Evolutionary conservation across 768 basidiomycete genomes (phyloP), one percentile per base, ranked within the genome.

Genomic region (Tylopilus sp.): DNA sequence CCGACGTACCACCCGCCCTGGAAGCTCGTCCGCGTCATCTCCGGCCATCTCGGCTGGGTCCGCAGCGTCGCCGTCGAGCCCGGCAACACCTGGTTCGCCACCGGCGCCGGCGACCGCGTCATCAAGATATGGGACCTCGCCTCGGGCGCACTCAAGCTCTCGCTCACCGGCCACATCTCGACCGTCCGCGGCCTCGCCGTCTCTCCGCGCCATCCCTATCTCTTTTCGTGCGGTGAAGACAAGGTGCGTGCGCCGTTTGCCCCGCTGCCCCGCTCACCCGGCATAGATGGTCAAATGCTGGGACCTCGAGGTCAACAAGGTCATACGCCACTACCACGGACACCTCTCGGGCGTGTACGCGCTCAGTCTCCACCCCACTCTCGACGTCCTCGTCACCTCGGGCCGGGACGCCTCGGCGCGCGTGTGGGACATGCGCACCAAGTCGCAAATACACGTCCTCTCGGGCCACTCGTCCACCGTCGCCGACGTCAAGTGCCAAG

Each of bases 81-180:
- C 11, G 97, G 94, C 11, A 99, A 99, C 75, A 74, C 95, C 66
- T 99, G 97, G 97, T 98, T 99, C 59, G 97, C 91, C 2, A 94
- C 94, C 0, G 97, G 97, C 54, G 97, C 97, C 0, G 97, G 97
- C 4, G 97, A 98, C 72, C 83, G 97, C 22, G 95, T 99, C 30
- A 89, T 99, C 67, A 98, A 99, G 76, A 93, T 99, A 11, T 98
- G 97, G 97, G 95, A 99, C 69, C 67, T 99, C 61, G 97, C 97
- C 10, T 89, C 87, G 3, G 97, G 97, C n/a, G 95, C 98, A 72
- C 76, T 98, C 63, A 97, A 93, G 70, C 74, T 99, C n/a, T 93
- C 90, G 21, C 73, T 99, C 59, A 99, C 97, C 14, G 97, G 97
- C 3, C 97, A 99, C 66, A 99, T 99, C 37, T 93, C 90, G 21